Evolutionary conservation across 1,284 basidiomycete genomes (phyloP).

Genomic region (Apiotrichum gracile): DNA sequence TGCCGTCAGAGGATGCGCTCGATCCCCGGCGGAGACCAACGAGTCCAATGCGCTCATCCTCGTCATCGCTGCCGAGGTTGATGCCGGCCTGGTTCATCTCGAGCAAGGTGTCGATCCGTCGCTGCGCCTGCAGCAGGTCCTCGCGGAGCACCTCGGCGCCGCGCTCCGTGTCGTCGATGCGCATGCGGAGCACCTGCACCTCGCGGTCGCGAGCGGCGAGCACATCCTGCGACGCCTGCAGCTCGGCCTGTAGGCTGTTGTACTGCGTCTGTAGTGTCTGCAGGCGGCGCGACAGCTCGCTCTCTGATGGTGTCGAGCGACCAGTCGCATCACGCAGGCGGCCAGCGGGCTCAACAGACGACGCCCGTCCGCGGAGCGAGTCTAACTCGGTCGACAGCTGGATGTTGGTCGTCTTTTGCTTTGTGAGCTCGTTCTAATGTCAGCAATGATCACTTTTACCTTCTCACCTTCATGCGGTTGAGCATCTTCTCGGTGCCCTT

Average conservation of each 20-base stretch:
- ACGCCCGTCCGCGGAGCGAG: constrained; percentile 55
- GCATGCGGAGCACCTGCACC: constrained; percentile 55
- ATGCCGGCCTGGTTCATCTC: constrained; percentile 32
- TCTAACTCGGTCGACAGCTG: constrained; percentile 76
- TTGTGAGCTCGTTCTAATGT: constrained; percentile 67
- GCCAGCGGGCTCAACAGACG: constrained; percentile 52
- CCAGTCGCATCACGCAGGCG: constrained; percentile 64
- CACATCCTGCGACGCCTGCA: constrained; percentile 71
- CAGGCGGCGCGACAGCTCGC: constrained; percentile 55
- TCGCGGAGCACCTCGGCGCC: constrained; percentile 56
- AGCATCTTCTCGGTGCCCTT: constrained; percentile 99
- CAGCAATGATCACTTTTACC: constrained; percentile 20
- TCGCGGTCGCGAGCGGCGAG: constrained; percentile 66
- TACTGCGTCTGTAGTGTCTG: constrained; percentile 69
- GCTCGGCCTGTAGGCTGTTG: constrained; percentile 65
- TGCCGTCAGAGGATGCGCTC: constrained; percentile 26
- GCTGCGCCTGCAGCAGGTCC: constrained; percentile 67
- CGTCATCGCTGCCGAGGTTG: constrained; percentile 25
- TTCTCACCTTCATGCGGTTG: constrained; percentile 72
- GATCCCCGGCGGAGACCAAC: constrained; percentile 14
- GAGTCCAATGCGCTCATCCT: constrained; percentile 19
- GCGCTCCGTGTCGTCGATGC: constrained; percentile 39
- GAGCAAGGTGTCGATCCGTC: constrained; percentile 46
- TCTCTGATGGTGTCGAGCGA: constrained; percentile 67
- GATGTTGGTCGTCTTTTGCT: constrained; percentile 75